Evolutionary conservation across 1,284 basidiomycete species (phyloP), one percentile per base, ranked within the genome.

Genomic region (Apiotrichum mycotoxinovorans): DNA sequence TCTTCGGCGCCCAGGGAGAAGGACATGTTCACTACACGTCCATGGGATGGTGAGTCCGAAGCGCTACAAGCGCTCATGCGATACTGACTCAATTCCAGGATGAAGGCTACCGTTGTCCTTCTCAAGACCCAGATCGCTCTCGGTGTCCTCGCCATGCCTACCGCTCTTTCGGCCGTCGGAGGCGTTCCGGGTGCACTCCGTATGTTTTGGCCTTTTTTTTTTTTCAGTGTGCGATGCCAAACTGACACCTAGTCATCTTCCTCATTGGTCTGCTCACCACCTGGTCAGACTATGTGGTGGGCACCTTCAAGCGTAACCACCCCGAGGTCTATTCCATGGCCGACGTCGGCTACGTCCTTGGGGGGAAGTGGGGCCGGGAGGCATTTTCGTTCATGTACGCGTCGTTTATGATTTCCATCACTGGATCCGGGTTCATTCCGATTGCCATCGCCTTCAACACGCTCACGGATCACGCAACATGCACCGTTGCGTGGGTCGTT

Each of bases 61-160:
- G 23, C 12, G 25, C 27, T 18, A 30, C 30, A 30, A 30, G 30
- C 30, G 12, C 7, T 30, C n/a, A n/a, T n/a, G n/a, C n/a, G n/a
- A n/a, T n/a, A n/a, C 30, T 30, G 30, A 30, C 30, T 7, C 30
- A 7, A 30, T 30, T 51, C 33, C 34, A 70, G 71, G 72, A 64
- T 67, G 45, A 62, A 64, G 25, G 66, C 72, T 12, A 47, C 59
- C 17, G 62, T 74, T 25, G 55, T 74, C 51, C 69, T 72, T 63
- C 46, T 67, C 40, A 70, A 70, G 56, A 66, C 65, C 7, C 61
- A 60, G 27, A 61, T 64, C 26, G 58, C 61, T 4, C 44, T 74
- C 41, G 71, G 72, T 57, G 64, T 71, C 0, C 54, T 69, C n/a
- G 62, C 67, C n/a, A 66, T 69, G 42, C 67, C 67, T 3, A 58